Percentiles rank a stretch among this genome's conserved stretches.
Evolutionary conservation across 768 basidiomycete species (phyloP).

Genomic region (Clavaria fumosa): DNA sequence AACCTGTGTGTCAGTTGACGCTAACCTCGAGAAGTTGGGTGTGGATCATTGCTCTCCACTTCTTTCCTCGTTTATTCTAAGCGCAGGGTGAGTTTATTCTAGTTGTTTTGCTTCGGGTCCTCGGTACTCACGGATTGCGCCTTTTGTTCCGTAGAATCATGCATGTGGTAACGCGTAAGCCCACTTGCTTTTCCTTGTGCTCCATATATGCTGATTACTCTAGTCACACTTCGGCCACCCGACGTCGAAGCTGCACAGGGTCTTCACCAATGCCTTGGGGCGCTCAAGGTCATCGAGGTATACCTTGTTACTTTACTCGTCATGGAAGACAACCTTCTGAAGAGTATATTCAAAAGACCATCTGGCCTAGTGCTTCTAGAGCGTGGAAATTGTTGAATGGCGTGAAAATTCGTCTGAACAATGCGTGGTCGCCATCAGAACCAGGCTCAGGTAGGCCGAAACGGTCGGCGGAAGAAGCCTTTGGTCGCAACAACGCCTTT

Average conservation of each 20-base stretch:
- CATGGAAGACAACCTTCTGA: no score
- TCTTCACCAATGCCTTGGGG: slow-evolving; percentile 45
- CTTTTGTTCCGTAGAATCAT: slow-evolving; percentile 39
- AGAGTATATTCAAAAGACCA: slow-evolving; percentile 31
- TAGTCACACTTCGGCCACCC: slow-evolving; percentile 61
- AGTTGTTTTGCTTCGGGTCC: no score
- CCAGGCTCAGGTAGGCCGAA: slow-evolving; percentile 34
- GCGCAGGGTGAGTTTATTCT: slow-evolving; percentile 42
- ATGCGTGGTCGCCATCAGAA: slow-evolving; percentile 21
- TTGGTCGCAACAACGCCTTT: slow-evolving; percentile 46
- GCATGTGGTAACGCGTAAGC: slow-evolving; percentile 60
- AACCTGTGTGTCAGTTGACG: slow-evolving; percentile 28
- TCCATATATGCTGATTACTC: no score
- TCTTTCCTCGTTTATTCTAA: slow-evolving; percentile 52
- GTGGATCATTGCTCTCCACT: slow-evolving; percentile 48
- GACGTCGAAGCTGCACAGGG: slow-evolving; percentile 56
- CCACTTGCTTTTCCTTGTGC: neutral
- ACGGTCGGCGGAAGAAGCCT: slow-evolving; percentile 45
- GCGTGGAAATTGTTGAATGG: slow-evolving; percentile 55
- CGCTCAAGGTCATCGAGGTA: slow-evolving; percentile 56
- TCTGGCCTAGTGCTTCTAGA: slow-evolving; percentile 59
- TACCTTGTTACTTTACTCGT: slow-evolving; percentile 2
- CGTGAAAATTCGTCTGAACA: slow-evolving; percentile 39
- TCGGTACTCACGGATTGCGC: slow-evolving; percentile 7
- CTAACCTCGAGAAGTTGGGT: slow-evolving; percentile 45